phyloP scores from a whole-genome alignment of 2,329 filamentous ascomycete species.

The Cyanodermella asteris region DNA sequence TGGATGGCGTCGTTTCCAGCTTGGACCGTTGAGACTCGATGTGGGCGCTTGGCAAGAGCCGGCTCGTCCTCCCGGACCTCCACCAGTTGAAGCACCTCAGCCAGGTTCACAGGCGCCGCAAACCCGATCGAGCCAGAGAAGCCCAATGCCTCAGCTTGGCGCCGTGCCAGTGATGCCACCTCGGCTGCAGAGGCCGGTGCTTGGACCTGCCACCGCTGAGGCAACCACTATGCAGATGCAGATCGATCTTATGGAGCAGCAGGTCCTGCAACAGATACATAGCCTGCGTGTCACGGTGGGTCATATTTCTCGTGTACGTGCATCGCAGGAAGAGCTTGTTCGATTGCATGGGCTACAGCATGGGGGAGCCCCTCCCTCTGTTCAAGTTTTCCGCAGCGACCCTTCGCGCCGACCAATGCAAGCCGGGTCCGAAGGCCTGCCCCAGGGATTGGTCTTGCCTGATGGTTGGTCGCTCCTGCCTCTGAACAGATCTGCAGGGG shows the following conservation, averaged over 20 bases:
- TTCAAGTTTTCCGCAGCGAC: background rate
- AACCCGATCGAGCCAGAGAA: no score
- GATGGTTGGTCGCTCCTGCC: conserved; percentile 30
- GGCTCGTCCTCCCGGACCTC: conserved; percentile 9
- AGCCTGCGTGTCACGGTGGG: conserved; percentile 40
- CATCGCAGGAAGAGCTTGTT: conserved; percentile 44
- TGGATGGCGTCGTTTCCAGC: no score
- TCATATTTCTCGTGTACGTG: conserved; percentile 45
- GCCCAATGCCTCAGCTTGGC: conserved; percentile 9
- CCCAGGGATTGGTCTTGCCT: conserved; percentile 28
- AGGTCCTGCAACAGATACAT: conserved; percentile 45
- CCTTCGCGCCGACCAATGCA: conserved; percentile 11
- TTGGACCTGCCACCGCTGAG: no score
- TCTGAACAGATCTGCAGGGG: conserved; percentile 18
- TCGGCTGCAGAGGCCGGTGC: no score
- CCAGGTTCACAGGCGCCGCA: no score
- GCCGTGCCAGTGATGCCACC: conserved; percentile 2
- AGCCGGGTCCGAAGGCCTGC: conserved; percentile 24
- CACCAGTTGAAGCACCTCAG: conserved; percentile 3
- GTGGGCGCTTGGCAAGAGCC: no score
- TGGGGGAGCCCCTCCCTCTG: conserved; percentile 1
- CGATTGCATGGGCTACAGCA: conserved; percentile 34
- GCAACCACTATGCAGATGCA: conserved; percentile 31
- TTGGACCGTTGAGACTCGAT: no score
- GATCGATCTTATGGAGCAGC: conserved; percentile 43